These are phyloP conservation scores for Medicago lupulina DNA, from an alignment of 306 rosid genomes.

Conservation along the genomic window DNA sequence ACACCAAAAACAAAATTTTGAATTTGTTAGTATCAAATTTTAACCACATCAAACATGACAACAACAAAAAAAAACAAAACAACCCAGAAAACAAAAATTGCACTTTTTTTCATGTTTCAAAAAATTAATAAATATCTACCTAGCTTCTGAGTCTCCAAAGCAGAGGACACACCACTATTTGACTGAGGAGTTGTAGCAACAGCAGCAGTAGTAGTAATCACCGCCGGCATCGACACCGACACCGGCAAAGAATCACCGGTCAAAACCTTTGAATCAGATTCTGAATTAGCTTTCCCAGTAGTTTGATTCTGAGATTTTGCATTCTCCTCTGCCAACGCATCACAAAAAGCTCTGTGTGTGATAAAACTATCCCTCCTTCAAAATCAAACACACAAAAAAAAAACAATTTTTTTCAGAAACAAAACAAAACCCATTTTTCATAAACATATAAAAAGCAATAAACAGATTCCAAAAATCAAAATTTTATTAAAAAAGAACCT, in stretches of 20 bases:
- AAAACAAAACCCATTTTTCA: not conserved
- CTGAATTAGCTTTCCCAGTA: slow-evolving; percentile 47
- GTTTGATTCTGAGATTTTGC: slow-evolving; percentile 55
- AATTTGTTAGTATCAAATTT: slow-evolving; percentile 25
- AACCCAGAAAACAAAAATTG: slow-evolving; percentile 1
- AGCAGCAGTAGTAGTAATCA: slow-evolving; percentile 1
- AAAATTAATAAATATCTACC: slow-evolving; percentile 50
- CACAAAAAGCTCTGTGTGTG: slow-evolving; percentile 95
- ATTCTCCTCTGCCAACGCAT: slow-evolving; percentile 84
- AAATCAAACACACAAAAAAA: slow-evolving; percentile 36
- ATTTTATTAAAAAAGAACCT: slow-evolving; percentile 51
- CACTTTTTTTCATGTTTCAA: slow-evolving; percentile 21
- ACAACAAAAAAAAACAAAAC: slow-evolving; percentile 15
- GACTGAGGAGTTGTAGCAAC: slow-evolving; percentile 50
- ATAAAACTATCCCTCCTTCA: slow-evolving; percentile 94
- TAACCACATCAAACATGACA: slow-evolving; percentile 54
- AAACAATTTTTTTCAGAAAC: not conserved
- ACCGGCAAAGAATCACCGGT: slow-evolving; percentile 40
- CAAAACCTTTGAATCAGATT: slow-evolving; percentile 48
- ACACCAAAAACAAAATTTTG: slow-evolving; percentile 6
- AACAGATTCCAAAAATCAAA: not conserved
- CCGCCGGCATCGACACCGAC: not conserved
- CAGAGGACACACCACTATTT: slow-evolving; percentile 46
- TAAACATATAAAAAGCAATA: not conserved
- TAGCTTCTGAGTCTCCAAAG: slow-evolving; percentile 56